Conservation (phyloP, 805 yeast genomes). For the Saturnispora kantuleensis region DNA sequence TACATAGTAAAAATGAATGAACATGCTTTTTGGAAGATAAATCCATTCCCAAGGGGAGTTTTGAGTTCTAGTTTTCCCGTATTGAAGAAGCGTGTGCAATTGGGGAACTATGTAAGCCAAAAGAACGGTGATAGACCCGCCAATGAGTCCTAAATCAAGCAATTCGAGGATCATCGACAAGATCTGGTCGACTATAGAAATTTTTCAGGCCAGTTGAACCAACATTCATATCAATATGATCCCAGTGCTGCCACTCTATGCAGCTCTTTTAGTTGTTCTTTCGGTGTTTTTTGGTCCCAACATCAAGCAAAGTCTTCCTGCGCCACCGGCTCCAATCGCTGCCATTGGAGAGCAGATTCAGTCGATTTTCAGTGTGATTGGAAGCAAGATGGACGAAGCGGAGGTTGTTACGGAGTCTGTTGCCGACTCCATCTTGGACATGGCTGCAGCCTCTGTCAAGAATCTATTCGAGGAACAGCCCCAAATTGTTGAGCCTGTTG, state of each 20-base stretch:
- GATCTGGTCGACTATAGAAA: background rate
- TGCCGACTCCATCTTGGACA: background rate
- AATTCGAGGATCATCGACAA: background rate
- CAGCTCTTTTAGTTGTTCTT: constrained; percentile 5
- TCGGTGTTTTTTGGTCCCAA: constrained; percentile 9
- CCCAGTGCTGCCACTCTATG: constrained; percentile 9
- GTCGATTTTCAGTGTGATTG: background rate
- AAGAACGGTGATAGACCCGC: constrained; percentile 8
- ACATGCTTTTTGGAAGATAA: constrained; percentile 55
- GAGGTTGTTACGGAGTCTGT: constrained; percentile 1
- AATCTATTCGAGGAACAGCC: too few species aligned
- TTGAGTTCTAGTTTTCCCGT: constrained; percentile 14
- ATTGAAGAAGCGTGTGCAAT: constrained; percentile 9
- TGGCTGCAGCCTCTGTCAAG: background rate
- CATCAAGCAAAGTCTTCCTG: background rate
- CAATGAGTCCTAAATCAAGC: background rate
- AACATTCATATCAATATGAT: constrained; percentile 3
- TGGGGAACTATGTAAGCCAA: constrained; percentile 7
- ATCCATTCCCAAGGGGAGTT: background rate
- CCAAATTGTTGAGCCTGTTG: background rate
- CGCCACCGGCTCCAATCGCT: constrained; percentile 1
- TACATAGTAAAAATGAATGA: constrained; percentile 50
- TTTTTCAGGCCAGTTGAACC: background rate
- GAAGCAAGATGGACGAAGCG: background rate
- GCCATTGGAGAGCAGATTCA: background rate